Percentiles rank a stretch among this genome's conserved stretches.
phyloP scores from a whole-genome alignment of 2,329 filamentous ascomycete species.

The Hypoxylon sp. region DNA sequence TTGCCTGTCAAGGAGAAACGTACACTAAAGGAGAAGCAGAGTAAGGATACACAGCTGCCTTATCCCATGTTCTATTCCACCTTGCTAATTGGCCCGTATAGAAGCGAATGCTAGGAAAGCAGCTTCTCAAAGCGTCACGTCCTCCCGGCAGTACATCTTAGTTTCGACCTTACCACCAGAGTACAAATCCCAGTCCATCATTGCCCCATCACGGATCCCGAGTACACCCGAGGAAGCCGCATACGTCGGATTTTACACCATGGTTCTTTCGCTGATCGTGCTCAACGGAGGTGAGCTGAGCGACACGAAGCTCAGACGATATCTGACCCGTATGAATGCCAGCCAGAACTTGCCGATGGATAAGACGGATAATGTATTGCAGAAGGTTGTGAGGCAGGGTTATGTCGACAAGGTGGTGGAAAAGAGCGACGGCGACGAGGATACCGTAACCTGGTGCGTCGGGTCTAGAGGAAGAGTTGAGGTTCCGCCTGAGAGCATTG shows the following conservation, averaged over 20 bases:
- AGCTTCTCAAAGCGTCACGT: constrained; percentile 64
- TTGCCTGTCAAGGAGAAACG: constrained; percentile 85
- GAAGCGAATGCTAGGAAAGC: constrained; percentile 57
- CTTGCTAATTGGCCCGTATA: constrained; percentile 43
- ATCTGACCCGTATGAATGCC: constrained; percentile 81
- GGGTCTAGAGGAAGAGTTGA: constrained; percentile 90
- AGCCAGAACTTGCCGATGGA: constrained; percentile 81
- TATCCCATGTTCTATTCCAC: not conserved
- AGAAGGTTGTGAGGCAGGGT: constrained; percentile 82
- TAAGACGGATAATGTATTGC: constrained; percentile 81
- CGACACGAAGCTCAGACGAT: constrained; percentile 83
- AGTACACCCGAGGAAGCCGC: constrained; percentile 78
- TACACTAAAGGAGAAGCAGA: constrained; percentile 81
- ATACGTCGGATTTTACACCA: constrained; percentile 85
- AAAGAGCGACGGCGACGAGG: constrained; percentile 75
- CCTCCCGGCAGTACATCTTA: constrained; percentile 82
- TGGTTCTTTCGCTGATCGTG: constrained; percentile 82
- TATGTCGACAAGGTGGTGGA: constrained; percentile 86
- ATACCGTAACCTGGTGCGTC: constrained; percentile 84
- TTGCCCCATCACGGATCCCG: constrained; percentile 77
- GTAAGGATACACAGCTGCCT: constrained; percentile 59
- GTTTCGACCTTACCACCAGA: constrained; percentile 77
- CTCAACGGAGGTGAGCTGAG: constrained; percentile 80
- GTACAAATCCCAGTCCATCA: constrained; percentile 77
- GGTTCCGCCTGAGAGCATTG: constrained; percentile 82